Evolutionary conservation across 176 grass and related monocot species (phyloP).

Genomic region (Triticum monococcum): DNA sequence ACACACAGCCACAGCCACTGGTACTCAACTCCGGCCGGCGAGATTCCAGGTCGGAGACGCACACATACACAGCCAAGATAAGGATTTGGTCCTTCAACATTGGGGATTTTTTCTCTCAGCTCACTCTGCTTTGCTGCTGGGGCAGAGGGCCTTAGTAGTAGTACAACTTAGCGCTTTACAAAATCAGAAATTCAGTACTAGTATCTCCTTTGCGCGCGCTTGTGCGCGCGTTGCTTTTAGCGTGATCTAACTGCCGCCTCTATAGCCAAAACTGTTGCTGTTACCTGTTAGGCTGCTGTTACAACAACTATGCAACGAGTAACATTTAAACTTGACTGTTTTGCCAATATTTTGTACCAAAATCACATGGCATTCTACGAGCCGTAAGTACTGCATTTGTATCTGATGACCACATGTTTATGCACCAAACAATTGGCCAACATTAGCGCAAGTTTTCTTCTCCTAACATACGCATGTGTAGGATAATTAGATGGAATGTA

Average conservation of each 20-base stretch:
- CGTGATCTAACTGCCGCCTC: slow-evolving; percentile 11
- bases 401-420: background rate
- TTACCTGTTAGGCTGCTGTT: background rate
- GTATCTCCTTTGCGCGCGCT: background rate
- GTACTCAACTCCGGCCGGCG: too few species aligned
- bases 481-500: background rate
- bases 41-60: too few species aligned
- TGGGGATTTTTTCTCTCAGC: too few species aligned
- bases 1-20: too few species aligned
- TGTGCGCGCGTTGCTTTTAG: background rate
- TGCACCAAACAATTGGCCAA: background rate
- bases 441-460: background rate
- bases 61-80: too few species aligned
- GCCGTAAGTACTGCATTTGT: background rate
- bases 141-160: too few species aligned
- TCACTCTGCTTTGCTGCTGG: too few species aligned
- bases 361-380: background rate
- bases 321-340: background rate
- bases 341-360: background rate
- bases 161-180: too few species aligned
- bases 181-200: too few species aligned
- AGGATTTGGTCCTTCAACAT: too few species aligned
- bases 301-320: background rate
- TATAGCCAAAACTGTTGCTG: background rate
- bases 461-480: background rate